These are phyloP conservation scores for Dendrostoma leiphaemia DNA, from an alignment of 2,329 filamentous ascomycete species.

Conservation along the genomic window DNA sequence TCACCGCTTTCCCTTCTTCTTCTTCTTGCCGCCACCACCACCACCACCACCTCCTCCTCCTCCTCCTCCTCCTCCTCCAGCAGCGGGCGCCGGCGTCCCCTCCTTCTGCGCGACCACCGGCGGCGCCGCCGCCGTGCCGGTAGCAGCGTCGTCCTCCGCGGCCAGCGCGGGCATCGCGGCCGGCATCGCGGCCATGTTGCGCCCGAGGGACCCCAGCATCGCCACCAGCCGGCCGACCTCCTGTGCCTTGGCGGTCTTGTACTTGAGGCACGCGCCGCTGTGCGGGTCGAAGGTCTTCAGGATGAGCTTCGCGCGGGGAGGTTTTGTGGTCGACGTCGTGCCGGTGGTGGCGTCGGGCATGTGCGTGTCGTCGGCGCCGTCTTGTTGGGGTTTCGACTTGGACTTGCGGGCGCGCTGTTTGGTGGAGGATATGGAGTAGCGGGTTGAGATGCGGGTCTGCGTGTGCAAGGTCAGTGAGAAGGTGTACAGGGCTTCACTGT, in stretches of 20 bases:
- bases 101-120: constrained; percentile 9
- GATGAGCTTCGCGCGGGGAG: constrained; percentile 67
- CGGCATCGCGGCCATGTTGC: constrained; percentile 60
- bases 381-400: constrained; percentile 11
- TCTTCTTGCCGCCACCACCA: constrained; percentile 63
- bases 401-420: constrained; percentile 26
- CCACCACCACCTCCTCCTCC: constrained; percentile 34
- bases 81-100: constrained; percentile 9
- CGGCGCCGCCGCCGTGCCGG: too few relatives aligned
- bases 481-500: neutral
- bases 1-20: constrained; percentile 66
- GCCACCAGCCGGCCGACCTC: constrained; percentile 83
- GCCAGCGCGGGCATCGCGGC: constrained; percentile 25
- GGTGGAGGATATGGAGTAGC: constrained; percentile 70
- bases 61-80: constrained; percentile 18
- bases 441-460: constrained; percentile 92
- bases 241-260: constrained; percentile 84
- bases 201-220: constrained; percentile 72
- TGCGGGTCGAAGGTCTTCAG: constrained; percentile 87
- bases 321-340: constrained; percentile 33
- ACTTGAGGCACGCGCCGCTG: constrained; percentile 82
- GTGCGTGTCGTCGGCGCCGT: constrained; percentile 28
- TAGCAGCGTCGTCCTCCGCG: constrained; percentile 36
- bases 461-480: too few relatives aligned
- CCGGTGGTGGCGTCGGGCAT: constrained; percentile 27